Evolutionary conservation across 2,329 filamentous ascomycete genomes (phyloP), one percentile per base, ranked within the genome.

Genomic region (Pseudogymnoascus sp.): DNA sequence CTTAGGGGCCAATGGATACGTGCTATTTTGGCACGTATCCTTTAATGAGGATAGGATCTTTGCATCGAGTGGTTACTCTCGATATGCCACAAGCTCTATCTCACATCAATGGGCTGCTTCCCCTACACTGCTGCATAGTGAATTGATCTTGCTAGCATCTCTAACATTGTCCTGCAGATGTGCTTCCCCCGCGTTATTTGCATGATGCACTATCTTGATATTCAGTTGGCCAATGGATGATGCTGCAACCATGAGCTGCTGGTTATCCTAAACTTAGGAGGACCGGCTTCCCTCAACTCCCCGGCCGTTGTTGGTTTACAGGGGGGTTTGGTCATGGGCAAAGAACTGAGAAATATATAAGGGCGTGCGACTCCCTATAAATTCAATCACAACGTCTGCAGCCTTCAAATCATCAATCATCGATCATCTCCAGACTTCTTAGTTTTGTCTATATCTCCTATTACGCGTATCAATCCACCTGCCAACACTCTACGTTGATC

Each of bases 261-360:
- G 16, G 41, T 50, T 22, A 50, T 50, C 41, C 41, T 50, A 6
- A 50, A n/a, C 41, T n/a, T n/a, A n/a, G n/a, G 11, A 24, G 11
- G 22, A n/a, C 4, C 24, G 1, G 24, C 43, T 28, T 50, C 5
- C 43, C 43, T 28, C 14, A 50, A 3, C 24, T 16, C 43, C 24
- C 24, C 5, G 14, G 14, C 43, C 43, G 43, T 28, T 50, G 24
- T 50, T 50, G 24, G 43, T 31, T 50, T 46, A n/a, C 12, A n/a
- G 24, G 24, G 43, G 24, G 43, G 24, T n/a, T 16, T 50, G 14
- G 24, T 28, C 43, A 28, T 16, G 24, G 43, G 24, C 14, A 28
- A 50, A 38, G 61, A 63, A 28, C 19, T 35, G 22, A 61, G 35
- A 22, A 38, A 38, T 63, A 63, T 63, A 63, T 62, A 63, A 50